Evolutionary conservation across 208 protist species (phyloP).

Genomic region (Crithidia brevicula): DNA sequence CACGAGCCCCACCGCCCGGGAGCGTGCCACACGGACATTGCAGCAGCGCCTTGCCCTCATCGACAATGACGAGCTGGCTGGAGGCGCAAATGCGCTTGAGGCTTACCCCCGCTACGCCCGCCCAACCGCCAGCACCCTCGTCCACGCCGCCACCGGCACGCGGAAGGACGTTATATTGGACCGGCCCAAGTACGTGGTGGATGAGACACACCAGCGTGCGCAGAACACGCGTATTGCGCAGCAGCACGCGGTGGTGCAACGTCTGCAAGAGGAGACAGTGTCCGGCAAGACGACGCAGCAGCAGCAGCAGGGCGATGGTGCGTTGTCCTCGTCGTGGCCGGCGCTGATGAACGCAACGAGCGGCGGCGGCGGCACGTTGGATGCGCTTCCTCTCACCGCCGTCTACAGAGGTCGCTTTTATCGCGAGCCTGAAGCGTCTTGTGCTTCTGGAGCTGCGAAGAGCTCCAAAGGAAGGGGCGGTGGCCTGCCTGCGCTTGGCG

Average conservation of each 20-base stretch:
- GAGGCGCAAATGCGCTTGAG: conserved; percentile 29
- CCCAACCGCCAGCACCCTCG: conserved; percentile 60
- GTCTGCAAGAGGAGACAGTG: conserved; percentile 5
- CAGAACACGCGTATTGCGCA: conserved; percentile 60
- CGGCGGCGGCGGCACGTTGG: neutral
- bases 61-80: conserved; percentile 64
- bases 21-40: conserved; percentile 12
- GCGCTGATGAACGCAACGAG: neutral
- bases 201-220: conserved; percentile 38
- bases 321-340: conserved; percentile 1
- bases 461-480: neutral
- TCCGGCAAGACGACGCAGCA: neutral
- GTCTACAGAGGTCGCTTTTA: conserved; percentile 15
- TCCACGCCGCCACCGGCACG: conserved; percentile 53
- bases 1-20: neutral
- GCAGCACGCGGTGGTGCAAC: conserved; percentile 63
- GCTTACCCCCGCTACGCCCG: conserved; percentile 62
- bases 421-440: conserved; percentile 3
- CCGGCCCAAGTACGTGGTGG: conserved; percentile 51
- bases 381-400: neutral
- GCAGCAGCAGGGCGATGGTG: neutral
- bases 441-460: neutral
- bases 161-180: conserved; percentile 41
- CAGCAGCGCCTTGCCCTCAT: conserved; percentile 47
- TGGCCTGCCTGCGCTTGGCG: neutral